Conservation (phyloP, 1,284 basidiomycete genomes). For the Porodaedalea pini region DNA sequence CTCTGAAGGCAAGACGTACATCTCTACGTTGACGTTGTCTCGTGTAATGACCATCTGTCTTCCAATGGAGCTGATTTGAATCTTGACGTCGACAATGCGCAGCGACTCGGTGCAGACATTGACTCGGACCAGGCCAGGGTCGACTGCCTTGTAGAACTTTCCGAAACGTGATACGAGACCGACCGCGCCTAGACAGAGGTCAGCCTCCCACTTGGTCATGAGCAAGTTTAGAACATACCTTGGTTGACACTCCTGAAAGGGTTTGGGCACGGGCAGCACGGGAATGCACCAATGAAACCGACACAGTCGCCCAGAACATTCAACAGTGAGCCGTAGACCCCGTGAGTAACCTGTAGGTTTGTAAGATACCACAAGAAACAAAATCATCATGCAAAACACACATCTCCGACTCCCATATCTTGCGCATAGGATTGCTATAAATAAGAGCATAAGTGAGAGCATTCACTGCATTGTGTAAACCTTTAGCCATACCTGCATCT, state of each 20-base stretch:
- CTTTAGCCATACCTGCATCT: slow-evolving; percentile 69
- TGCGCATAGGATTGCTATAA: slow-evolving; percentile 82
- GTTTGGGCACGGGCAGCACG: slow-evolving; percentile 81
- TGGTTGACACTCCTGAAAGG: slow-evolving; percentile 80
- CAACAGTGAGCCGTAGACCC: slow-evolving; percentile 80
- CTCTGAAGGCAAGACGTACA: slow-evolving; percentile 42
- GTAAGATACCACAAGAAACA: slow-evolving; percentile 1
- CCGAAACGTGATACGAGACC: slow-evolving; percentile 91
- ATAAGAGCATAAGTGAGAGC: slow-evolving; percentile 20
- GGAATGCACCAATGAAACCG: slow-evolving; percentile 74
- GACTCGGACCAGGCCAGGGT: slow-evolving; percentile 88
- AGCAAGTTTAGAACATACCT: slow-evolving; percentile 40
- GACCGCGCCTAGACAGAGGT: slow-evolving; percentile 60
- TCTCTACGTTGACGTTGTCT: slow-evolving; percentile 87
- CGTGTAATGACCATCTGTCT: slow-evolving; percentile 82
- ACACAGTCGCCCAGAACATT: slow-evolving; percentile 58
- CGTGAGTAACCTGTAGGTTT: slow-evolving; percentile 64
- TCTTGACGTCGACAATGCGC: slow-evolving; percentile 88
- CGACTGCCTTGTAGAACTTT: slow-evolving; percentile 92
- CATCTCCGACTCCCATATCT: slow-evolving; percentile 71
- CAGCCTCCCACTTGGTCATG: slow-evolving; percentile 2
- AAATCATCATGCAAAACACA: slow-evolving; percentile 23
- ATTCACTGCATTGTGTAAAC: slow-evolving; percentile 9
- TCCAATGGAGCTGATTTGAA: slow-evolving; percentile 86
- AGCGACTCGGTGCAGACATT: slow-evolving; percentile 91